phyloP scores from a whole-genome alignment of 179 eudicot genomes.

The Silene coronaria region DNA sequence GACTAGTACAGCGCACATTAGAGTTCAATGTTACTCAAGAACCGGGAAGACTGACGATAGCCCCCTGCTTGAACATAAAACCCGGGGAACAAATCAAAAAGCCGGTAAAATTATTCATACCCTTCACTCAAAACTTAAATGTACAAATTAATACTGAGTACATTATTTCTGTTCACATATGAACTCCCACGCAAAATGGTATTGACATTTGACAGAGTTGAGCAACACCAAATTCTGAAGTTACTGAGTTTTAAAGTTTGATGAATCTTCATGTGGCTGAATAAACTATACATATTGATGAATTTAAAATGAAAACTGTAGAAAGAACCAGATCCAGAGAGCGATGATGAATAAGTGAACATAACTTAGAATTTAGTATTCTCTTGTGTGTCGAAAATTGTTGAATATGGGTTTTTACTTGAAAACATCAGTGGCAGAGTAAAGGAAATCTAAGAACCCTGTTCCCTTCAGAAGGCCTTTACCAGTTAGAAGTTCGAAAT shows the following conservation, averaged over 20 bases:
- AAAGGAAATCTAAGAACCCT: constrained; percentile 92
- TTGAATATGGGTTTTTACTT: constrained; percentile 30
- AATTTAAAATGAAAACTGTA: background rate
- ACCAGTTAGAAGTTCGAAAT: constrained; percentile 91
- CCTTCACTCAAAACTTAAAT: background rate
- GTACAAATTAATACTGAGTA: background rate
- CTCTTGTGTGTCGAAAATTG: background rate
- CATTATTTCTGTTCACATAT: too few relatives aligned
- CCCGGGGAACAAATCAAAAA: too few relatives aligned
- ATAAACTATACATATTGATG: background rate
- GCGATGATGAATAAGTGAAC: background rate
- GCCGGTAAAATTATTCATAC: too few relatives aligned
- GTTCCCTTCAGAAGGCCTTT: constrained; percentile 93
- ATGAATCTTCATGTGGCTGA: too few relatives aligned
- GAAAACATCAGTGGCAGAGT: constrained; percentile 57
- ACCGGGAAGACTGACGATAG: too few relatives aligned
- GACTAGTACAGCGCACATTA: too few relatives aligned
- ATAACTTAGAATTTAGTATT: background rate
- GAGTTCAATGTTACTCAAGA: too few relatives aligned
- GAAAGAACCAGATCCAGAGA: background rate
- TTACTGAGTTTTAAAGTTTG: too few relatives aligned
- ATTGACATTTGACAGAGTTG: too few relatives aligned
- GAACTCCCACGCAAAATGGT: background rate
- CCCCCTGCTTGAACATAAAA: too few relatives aligned
- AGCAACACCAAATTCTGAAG: too few relatives aligned